A percentile compares a stretch with the other conserved stretches of the same genome.
Conservation (phyloP, 208 protist genomes). For the Wallacemonas sp. region DNA sequence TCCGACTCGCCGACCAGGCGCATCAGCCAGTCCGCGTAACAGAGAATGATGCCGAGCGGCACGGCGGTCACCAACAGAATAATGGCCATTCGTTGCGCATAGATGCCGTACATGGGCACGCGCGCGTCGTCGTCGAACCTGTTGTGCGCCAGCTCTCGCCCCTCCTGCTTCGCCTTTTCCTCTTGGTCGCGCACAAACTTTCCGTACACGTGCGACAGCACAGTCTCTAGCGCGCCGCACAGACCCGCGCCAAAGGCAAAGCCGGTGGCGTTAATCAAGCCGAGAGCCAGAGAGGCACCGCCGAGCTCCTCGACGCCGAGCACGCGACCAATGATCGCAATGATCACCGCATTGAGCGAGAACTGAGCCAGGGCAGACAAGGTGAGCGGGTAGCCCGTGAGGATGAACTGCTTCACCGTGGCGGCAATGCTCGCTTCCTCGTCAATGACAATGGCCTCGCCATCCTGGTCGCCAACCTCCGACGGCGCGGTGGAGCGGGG, state of each 20-base stretch:
- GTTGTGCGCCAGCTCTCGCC: conserved; percentile 7
- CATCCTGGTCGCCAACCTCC: neutral
- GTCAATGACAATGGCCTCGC: conserved; percentile 9
- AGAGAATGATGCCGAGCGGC: conserved; percentile 69
- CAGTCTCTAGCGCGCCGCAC: conserved; percentile 83
- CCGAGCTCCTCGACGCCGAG: conserved; percentile 71
- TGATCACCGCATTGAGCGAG: conserved; percentile 69
- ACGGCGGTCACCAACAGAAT: conserved; percentile 72
- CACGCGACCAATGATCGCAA: conserved; percentile 60
- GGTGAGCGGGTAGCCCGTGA: conserved; percentile 69
- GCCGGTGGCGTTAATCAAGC: conserved; percentile 83
- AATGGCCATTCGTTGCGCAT: conserved; percentile 79
- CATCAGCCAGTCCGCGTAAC: conserved; percentile 61
- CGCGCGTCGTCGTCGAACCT: conserved; percentile 4
- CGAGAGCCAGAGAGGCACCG: conserved; percentile 69
- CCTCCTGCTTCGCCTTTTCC: conserved; percentile 33
- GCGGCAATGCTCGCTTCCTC: conserved; percentile 31
- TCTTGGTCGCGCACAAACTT: conserved; percentile 31
- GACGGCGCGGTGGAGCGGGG: conserved; percentile 7
- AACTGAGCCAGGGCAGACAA: conserved; percentile 77
- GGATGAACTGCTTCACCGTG: conserved; percentile 66
- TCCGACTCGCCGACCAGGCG: conserved; percentile 40
- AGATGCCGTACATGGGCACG: conserved; percentile 81
- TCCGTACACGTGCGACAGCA: conserved; percentile 83
- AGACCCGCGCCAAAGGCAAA: conserved; percentile 85